These are phyloP conservation scores for Vittaforma corneae DNA, from an alignment of 371 early-diverging fungal genomes.

Conservation along the genomic window DNA sequence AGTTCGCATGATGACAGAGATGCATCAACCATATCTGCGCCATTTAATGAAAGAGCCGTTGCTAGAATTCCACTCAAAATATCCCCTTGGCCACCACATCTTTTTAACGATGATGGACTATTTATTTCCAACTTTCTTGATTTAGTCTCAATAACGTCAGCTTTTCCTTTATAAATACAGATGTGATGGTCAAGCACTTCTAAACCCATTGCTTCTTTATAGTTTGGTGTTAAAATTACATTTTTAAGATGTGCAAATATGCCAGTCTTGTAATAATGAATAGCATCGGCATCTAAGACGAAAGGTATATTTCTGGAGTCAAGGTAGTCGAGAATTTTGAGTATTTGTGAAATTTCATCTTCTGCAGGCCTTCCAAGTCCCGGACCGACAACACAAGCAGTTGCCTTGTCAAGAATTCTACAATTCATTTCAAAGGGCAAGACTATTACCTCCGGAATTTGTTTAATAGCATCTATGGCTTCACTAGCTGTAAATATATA, in stretches of 20 bases:
- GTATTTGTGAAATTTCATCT: conserved; percentile 18
- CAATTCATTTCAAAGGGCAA: conserved; percentile 19
- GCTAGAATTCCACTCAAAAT: conserved; percentile 74
- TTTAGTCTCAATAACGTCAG: conserved; percentile 63
- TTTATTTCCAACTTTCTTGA: conserved; percentile 8
- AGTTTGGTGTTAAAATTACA: conserved; percentile 53
- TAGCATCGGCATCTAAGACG: conserved; percentile 54
- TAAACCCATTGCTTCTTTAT: conserved; percentile 44
- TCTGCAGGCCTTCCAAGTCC: conserved; percentile 36
- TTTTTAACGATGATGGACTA: conserved; percentile 66
- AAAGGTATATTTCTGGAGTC: conserved; percentile 16
- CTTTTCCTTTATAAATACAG: conserved; percentile 70
- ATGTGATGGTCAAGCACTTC: conserved; percentile 62
- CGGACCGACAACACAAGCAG: conserved; percentile 50
- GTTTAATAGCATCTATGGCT: conserved; percentile 36
- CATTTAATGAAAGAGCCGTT: conserved; percentile 19
- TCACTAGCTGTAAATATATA: conserved; percentile 71
- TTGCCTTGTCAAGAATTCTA: conserved; percentile 39
- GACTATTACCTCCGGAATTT: conserved; percentile 48
- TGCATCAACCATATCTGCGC: not conserved
- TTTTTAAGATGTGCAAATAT: conserved; percentile 16
- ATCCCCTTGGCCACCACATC: conserved; percentile 96
- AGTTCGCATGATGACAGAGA: conserved; percentile 16
- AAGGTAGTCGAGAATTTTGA: conserved; percentile 32
- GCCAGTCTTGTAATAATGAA: conserved; percentile 14